Evolutionary conservation across 345 rosid genomes (phyloP), one percentile per base, ranked within the genome.

Genomic region (Eucalyptus sideroxylon): DNA sequence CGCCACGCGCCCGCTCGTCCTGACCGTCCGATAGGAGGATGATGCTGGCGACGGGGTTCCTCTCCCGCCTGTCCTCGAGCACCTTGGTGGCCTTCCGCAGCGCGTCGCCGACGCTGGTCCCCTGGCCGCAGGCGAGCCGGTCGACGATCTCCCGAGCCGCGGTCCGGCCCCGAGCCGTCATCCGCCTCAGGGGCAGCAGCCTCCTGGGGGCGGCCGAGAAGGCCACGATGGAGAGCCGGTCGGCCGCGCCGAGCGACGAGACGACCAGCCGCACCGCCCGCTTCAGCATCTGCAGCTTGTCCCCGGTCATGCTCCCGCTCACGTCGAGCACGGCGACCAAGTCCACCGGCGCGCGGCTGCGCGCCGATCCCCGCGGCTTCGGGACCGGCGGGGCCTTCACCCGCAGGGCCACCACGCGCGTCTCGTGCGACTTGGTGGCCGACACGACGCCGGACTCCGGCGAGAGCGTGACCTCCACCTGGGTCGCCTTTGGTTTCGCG

Each of bases 21-120:
- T 93, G 98, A 42, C 96, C 95, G 94, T 95, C 97, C 13, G 98
- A 95, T 86, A 96, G 50, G 44, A 95, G 91, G 87, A 96, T 89
- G 89, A 97, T 94, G 89, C 95, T 95, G 11, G 98, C 95, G 3
- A 94, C 93, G 2, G 98, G 97, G 90, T 97, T 97, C 89, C 93
- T 95, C 89, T 94, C 96, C 83, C 97, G 93, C 14, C 99, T 92
- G 89, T 96, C 99, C 27, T 96, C 99, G 4, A 97, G 96, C 92
- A 96, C 98, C 91, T 92, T 96, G 13, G 96, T 89, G 2, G 98
- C 99, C 90, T 97, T 97, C 89, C 93, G 93, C 90, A 96, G 93
- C 87, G 96, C 97, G 16, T 96, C 98, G 42, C 91, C 91, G 42
- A 93, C 92, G 62, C 95, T 91, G 4, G 93, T 94, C 85, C 96